Evolutionary conservation across 192 early-diverging fungal species (phyloP), one percentile per base, ranked within the genome.

Genomic region (Obelidium mucronatum): DNA sequence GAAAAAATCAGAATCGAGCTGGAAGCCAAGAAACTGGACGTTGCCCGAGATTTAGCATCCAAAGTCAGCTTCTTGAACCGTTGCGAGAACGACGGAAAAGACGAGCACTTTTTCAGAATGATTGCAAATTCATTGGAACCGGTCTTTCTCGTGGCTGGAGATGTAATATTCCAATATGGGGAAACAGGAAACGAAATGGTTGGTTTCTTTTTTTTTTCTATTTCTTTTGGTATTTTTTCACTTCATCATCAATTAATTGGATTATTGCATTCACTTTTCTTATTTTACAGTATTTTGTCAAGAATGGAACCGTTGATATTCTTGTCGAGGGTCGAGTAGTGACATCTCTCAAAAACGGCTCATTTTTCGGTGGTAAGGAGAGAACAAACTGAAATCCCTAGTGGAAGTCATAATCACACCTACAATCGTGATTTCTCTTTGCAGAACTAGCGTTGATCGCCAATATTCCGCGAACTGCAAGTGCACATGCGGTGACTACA

Each of bases 21-120:
- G 51, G 76, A 81, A 55, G 65, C 36, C n/a, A 39, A 53, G 34
- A 55, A 71, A 40, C 17, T 71, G 33, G 40, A 17, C 0, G 26
- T 62, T 63, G 72, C 72, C 3, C 35, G 76, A 63, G 73, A 76
- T 19, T 33, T 78, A 3, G 59, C 36, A 3, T 22, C 28, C 37
- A 84, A 86, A 51, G 78, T 83, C 24, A 56, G 67, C 33, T 86
- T 85, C 62, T 66, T 86, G 36, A 76, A 63, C 31, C 69, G 81
- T 3, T 60, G 62, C 15, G 74, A 82, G 28, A 58, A 58, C 3
- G 83, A 84, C 40, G 83, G 83, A 2, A 74, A 80, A 13, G 85
- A 86, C 58, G 74, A 73, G 34, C 24, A 69, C 17, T 86, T 84
- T 61, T 44, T 84, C 2, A 62, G 70, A 33, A 63, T 44, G 24